Percentiles rank a stretch among this genome's conserved stretches.
Conservation (phyloP, 306 rosid genomes). For the Crataegus laevigata region DNA sequence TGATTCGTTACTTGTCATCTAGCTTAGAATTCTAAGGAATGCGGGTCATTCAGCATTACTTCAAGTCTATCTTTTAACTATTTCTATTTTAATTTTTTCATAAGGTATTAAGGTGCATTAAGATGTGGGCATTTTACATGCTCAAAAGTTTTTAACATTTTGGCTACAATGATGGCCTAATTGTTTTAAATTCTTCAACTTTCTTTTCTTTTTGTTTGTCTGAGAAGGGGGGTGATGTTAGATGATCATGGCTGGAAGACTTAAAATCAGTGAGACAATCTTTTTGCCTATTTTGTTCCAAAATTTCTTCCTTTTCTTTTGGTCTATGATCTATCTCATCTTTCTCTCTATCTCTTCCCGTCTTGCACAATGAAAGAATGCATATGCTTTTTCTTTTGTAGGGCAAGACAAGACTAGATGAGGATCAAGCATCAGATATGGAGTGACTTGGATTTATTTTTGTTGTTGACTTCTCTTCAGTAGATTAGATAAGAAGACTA, state of each 20-base stretch:
- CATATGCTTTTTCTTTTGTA: constrained; percentile 54
- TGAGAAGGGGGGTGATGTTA: constrained; percentile 13
- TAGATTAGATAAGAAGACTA: constrained; percentile 32
- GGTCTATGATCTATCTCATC: constrained; percentile 21
- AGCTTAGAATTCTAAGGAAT: background rate
- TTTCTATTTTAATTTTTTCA: background rate
- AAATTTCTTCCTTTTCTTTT: constrained; percentile 8
- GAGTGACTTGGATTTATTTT: constrained; percentile 45
- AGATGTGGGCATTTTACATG: background rate
- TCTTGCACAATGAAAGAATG: constrained; percentile 59
- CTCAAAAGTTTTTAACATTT: background rate
- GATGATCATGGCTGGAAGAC: constrained; percentile 18
- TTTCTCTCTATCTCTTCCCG: constrained; percentile 23
- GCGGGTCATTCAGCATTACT: background rate
- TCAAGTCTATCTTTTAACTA: background rate
- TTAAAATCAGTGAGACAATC: constrained; percentile 1
- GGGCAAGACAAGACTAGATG: constrained; percentile 93
- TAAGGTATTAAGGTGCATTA: background rate
- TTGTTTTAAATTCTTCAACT: background rate
- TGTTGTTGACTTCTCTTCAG: constrained; percentile 31
- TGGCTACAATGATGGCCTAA: background rate
- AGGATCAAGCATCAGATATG: constrained; percentile 60
- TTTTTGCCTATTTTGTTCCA: background rate
- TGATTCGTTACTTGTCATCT: background rate
- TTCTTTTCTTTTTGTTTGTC: background rate